Percentiles rank a stretch among this genome's conserved stretches.
phyloP scores from a whole-genome alignment of 805 yeast genomes.

The Metschnikowia bowlesiae region DNA sequence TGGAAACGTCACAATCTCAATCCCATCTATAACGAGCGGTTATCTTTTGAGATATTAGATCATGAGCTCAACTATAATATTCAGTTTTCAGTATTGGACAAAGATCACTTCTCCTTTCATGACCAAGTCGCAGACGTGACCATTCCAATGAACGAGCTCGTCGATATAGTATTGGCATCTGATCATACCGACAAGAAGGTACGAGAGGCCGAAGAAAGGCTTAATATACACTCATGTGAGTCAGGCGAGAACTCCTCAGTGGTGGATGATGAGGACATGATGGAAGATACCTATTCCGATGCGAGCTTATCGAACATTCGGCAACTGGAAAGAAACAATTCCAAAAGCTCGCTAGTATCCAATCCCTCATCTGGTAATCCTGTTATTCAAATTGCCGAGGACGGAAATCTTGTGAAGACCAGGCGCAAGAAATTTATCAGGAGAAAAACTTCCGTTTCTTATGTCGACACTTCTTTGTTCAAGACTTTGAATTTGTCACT shows the following conservation, averaged over 20 bases:
- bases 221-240: neutral
- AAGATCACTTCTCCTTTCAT: constrained; percentile 76
- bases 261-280: neutral
- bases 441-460: constrained; percentile 25
- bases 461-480: constrained; percentile 39
- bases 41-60: constrained; percentile 71
- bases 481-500: constrained; percentile 38
- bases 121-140: constrained; percentile 72
- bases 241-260: neutral
- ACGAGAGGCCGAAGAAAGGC: constrained; percentile 17
- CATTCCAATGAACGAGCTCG: constrained; percentile 51
- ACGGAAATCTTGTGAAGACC: constrained; percentile 29
- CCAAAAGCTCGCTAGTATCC: constrained; percentile 5
- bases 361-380: constrained; percentile 12
- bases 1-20: constrained; percentile 77
- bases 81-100: constrained; percentile 73
- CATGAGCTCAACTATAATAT: constrained; percentile 64
- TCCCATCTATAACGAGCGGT: constrained; percentile 76
- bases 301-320: neutral
- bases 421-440: constrained; percentile 28
- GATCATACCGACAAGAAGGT: constrained; percentile 10
- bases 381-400: constrained; percentile 23
- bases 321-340: neutral
- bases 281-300: neutral
- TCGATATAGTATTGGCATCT: constrained; percentile 16